Conservation (phyloP, 306 rosid genomes). For the Vigna trinervia region DNA sequence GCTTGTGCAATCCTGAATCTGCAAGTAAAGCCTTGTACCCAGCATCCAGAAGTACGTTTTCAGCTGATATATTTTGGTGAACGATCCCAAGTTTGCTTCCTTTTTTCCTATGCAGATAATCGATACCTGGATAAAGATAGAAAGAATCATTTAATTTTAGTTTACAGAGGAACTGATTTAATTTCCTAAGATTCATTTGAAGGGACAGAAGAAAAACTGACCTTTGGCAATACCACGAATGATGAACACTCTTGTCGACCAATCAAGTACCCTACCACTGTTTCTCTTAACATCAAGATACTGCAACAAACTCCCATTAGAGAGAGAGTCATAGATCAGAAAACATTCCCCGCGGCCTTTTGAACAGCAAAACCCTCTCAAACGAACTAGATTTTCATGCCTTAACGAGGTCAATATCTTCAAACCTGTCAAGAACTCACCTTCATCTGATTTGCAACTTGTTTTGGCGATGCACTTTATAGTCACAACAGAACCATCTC, state of each 20-base stretch:
- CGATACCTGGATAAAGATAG: slow-evolving; percentile 64
- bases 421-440: slow-evolving; percentile 81
- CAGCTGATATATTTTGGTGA: slow-evolving; percentile 86
- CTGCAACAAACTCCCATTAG: slow-evolving; percentile 66
- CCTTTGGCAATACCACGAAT: slow-evolving; percentile 86
- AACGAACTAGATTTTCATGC: slow-evolving; percentile 77
- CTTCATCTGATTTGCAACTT: slow-evolving; percentile 84
- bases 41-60: slow-evolving; percentile 69
- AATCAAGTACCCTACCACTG: slow-evolving; percentile 59
- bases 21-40: slow-evolving; percentile 65
- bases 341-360: slow-evolving; percentile 85
- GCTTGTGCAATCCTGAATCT: slow-evolving; percentile 84
- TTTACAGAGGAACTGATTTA: too few species aligned
- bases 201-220: slow-evolving; percentile 37
- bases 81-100: slow-evolving; percentile 56
- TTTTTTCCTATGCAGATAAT: slow-evolving; percentile 66
- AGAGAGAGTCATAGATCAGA: slow-evolving; percentile 70
- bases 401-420: slow-evolving; percentile 68
- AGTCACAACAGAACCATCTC: slow-evolving; percentile 77
- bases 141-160: neutral
- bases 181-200: neutral
- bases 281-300: slow-evolving; percentile 65
- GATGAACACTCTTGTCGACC: slow-evolving; percentile 84
- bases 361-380: slow-evolving; percentile 93
- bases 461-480: slow-evolving; percentile 78